A percentile compares a stretch with the other conserved stretches of the same genome.
Conservation (phyloP, 208 protist genomes). For the Zelonia costaricensis region DNA sequence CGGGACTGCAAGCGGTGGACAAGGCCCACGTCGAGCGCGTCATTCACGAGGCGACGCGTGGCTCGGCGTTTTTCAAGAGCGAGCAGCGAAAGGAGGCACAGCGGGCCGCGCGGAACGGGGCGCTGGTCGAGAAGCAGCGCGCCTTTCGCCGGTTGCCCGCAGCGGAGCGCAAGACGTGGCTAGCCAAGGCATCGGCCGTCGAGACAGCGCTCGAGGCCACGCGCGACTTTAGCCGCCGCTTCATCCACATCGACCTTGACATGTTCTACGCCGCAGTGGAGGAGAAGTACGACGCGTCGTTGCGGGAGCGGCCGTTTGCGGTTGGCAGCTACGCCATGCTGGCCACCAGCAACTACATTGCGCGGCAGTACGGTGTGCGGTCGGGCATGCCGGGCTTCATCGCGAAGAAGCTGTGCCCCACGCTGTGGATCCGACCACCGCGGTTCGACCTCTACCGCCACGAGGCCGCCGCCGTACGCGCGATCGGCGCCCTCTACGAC, state of each 20-base stretch:
- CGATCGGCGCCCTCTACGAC: constrained; percentile 76
- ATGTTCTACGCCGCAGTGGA: constrained; percentile 93
- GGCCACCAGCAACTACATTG: constrained; percentile 92
- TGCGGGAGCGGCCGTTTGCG: constrained; percentile 86
- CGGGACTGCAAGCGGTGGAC: constrained; percentile 54
- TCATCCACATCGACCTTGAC: constrained; percentile 85
- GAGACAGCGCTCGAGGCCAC: constrained; percentile 40
- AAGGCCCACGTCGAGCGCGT: constrained; percentile 52
- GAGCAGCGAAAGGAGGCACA: constrained; percentile 38
- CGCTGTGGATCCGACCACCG: constrained; percentile 64
- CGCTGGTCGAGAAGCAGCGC: constrained; percentile 22
- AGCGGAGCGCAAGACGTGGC: constrained; percentile 17
- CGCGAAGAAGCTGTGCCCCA: constrained; percentile 77
- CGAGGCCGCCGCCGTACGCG: constrained; percentile 46
- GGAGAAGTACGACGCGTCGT: constrained; percentile 71
- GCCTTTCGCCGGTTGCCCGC: constrained; percentile 20
- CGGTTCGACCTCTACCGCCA: constrained; percentile 65
- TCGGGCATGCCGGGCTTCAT: constrained; percentile 95
- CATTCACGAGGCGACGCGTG: constrained; percentile 43
- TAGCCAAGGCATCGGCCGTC: constrained; percentile 5
- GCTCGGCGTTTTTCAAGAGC: constrained; percentile 50
- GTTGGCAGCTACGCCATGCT: constrained; percentile 93
- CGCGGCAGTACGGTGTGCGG: constrained; percentile 92
- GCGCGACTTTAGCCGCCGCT: constrained; percentile 47
- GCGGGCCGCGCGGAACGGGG: constrained; percentile 19